Base-by-base conservation (phyloP, 768 basidiomycete species). In the Clitopilus passeckerianus region DNA sequence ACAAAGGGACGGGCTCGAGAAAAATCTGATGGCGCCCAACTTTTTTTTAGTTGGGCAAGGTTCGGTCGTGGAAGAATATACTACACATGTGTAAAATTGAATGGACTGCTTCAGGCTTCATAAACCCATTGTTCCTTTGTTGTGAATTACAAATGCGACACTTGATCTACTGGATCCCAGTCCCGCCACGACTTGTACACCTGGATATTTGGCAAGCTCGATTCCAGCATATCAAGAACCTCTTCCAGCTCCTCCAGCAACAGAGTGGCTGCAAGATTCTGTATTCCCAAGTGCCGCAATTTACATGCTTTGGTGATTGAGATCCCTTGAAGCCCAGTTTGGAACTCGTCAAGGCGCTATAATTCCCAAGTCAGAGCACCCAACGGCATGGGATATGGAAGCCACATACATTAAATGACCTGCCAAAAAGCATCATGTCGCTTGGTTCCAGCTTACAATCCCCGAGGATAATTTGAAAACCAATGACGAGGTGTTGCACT, bases 1-100 rank as follows among this genome's bases (percentile, higher is more conserved):
- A 63, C 62, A 81, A 79, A 84, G 83, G 83, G 79, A 84, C 82
- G 83, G 80, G 82, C 81, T 74, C 59, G 61, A 50, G 59, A 65
- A 61, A 60, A 78, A 56, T 83, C 82, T 79, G 82, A 84, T 65
- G 82, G 80, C 78, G 79, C 79, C 71, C 59, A 57, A 37, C 15
- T 59, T 59, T 54, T 59, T 34, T 33, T 57, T 4, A 30, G 58
- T 54, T 62, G 46, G n/a, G 46, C 18, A 16, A 16, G 46, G 46
- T 65, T 60, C 63, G 64, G 55, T 66, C 60, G 65, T 67, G 64
- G n/a, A 53, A 34, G 9, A 63, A 60, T 56, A 44, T 54, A 41
- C 10, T 9, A 41, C 34, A 24, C 20, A 34, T 58, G 15, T 41
- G 12, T 41, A 14, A 18, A 41, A 15, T 41, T 12, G n/a, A 41